phyloP scores from a whole-genome alignment of 371 early-diverging fungal species.

The Mucor plumbeus region DNA sequence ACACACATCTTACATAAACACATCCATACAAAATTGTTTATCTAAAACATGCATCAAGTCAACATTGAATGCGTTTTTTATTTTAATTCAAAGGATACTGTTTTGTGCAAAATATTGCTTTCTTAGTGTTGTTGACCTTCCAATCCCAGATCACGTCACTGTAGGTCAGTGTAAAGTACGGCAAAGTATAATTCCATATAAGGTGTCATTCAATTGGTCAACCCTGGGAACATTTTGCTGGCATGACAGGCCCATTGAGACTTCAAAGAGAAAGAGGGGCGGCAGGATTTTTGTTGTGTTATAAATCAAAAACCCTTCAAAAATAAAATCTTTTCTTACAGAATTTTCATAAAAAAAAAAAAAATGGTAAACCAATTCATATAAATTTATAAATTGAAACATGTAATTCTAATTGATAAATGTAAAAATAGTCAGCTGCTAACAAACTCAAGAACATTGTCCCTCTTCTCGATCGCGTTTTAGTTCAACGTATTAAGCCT shows the following conservation, averaged over 20 bases:
- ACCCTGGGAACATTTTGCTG: slow-evolving; percentile 6
- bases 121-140: too few species aligned
- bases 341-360: too few species aligned
- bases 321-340: too few species aligned
- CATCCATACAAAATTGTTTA: too few species aligned
- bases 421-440: slow-evolving; percentile 37
- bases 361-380: not conserved
- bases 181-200: not conserved
- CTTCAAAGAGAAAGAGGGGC: too few species aligned
- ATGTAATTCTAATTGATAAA: not conserved
- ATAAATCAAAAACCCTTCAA: too few species aligned
- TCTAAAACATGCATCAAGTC: not conserved
- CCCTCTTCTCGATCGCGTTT: slow-evolving; percentile 95
- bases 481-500: slow-evolving; percentile 95
- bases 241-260: not conserved
- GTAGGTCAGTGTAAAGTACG: too few species aligned
- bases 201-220: not conserved
- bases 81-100: too few species aligned
- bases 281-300: too few species aligned
- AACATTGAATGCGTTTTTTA: too few species aligned
- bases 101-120: too few species aligned
- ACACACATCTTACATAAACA: not conserved
- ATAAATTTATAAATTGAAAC: not conserved
- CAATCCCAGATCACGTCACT: too few species aligned
- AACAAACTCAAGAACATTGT: slow-evolving; percentile 55